A percentile compares a stretch with the other conserved stretches of the same genome.
Evolutionary conservation across 345 rosid species (phyloP).

Genomic region (Xanthoceras sorbifolium): DNA sequence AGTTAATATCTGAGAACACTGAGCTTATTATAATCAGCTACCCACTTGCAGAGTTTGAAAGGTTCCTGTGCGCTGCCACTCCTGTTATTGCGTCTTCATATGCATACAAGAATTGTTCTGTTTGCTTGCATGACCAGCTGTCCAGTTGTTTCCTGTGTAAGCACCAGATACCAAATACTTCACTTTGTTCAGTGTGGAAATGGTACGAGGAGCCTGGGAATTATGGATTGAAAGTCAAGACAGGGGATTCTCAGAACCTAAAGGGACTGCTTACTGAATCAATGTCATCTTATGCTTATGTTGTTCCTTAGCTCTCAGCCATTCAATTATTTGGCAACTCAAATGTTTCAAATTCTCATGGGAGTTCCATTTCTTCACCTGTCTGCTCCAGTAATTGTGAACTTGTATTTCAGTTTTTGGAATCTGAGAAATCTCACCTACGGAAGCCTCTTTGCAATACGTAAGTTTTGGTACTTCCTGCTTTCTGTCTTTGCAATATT

Average conservation of each 20-base stretch:
- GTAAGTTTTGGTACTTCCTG: slow-evolving; percentile 13
- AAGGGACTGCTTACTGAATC: neutral
- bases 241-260: slow-evolving; percentile 9
- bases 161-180: slow-evolving; percentile 18
- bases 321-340: slow-evolving; percentile 29
- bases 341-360: slow-evolving; percentile 3
- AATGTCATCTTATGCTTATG: slow-evolving; percentile 28
- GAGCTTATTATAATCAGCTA: slow-evolving; percentile 11
- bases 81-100: slow-evolving; percentile 21
- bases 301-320: slow-evolving; percentile 38
- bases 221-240: slow-evolving; percentile 32
- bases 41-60: slow-evolving; percentile 34
- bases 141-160: slow-evolving; percentile 12
- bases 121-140: slow-evolving; percentile 9
- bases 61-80: slow-evolving; percentile 24
- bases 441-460: slow-evolving; percentile 34
- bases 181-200: slow-evolving; percentile 32
- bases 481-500: neutral
- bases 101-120: slow-evolving; percentile 5
- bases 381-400: slow-evolving; percentile 19
- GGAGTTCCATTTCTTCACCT: neutral
- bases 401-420: slow-evolving; percentile 32
- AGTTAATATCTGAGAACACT: slow-evolving; percentile 22
- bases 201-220: slow-evolving; percentile 35
- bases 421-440: slow-evolving; percentile 25